phyloP scores from a whole-genome alignment of 83 land plant species.

The Picea abies region DNA sequence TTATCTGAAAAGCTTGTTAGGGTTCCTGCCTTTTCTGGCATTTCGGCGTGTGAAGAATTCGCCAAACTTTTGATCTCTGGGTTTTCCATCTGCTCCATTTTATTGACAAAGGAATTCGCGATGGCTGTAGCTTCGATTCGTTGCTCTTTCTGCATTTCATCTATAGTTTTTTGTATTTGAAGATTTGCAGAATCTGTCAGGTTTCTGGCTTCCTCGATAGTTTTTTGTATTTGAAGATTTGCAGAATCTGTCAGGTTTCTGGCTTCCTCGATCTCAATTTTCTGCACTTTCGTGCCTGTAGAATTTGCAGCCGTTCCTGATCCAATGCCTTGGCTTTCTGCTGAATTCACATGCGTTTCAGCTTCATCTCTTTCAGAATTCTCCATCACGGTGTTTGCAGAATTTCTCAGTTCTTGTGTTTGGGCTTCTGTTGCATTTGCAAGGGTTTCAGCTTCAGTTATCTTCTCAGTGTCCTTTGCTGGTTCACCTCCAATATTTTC shows the following conservation, averaged over 20 bases:
- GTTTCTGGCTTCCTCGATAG: too few relatives aligned
- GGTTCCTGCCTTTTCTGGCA: not conserved
- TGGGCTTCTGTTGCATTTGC: not conserved
- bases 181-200: too few relatives aligned
- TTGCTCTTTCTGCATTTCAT: too few relatives aligned
- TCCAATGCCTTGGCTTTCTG: not conserved
- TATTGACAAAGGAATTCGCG: not conserved
- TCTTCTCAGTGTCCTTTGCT: not conserved
- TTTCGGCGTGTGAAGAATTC: not conserved
- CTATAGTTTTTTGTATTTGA: too few relatives aligned
- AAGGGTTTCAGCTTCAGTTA: not conserved
- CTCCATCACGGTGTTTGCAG: not conserved
- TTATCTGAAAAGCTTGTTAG: not conserved
- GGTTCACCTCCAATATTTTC: not conserved
- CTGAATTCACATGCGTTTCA: not conserved
- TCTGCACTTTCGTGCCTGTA: not conserved
- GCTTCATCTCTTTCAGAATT: not conserved
- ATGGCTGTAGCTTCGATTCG: not conserved
- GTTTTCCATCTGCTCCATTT: not conserved
- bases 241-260: too few relatives aligned
- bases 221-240: too few relatives aligned
- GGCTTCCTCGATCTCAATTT: not conserved
- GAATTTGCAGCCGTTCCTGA: not conserved
- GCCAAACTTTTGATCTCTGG: too few relatives aligned
- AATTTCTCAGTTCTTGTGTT: not conserved